Conservation (phyloP, 176 grass and related monocot genomes). For the Carex littledalei region DNA sequence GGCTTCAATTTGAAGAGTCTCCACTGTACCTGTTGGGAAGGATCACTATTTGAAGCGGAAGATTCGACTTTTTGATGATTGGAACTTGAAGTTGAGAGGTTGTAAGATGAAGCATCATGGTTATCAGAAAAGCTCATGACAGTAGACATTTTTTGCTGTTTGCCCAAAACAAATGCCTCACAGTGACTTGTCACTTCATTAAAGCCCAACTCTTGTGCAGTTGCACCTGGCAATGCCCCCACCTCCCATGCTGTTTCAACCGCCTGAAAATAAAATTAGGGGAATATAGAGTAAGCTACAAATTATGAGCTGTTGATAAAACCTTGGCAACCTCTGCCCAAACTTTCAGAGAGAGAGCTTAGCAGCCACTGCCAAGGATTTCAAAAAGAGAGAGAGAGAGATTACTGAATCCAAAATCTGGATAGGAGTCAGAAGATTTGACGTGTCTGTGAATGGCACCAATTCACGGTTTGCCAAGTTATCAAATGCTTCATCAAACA, state of each 20-base stretch:
- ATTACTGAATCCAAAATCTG: conserved; percentile 91
- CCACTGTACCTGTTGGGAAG: conserved; percentile 23
- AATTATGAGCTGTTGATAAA: background rate
- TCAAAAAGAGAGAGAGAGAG: background rate
- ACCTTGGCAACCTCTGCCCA: background rate
- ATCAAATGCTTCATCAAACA: conserved; percentile 71
- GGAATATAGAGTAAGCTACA: background rate
- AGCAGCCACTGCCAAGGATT: background rate
- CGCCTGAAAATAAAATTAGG: conserved; percentile 22
- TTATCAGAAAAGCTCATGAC: conserved; percentile 57
- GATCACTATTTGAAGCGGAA: background rate
- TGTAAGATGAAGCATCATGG: conserved; percentile 12
- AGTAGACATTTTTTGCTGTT: conserved; percentile 85
- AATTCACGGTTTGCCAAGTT: conserved; percentile 33
- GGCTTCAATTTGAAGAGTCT: background rate
- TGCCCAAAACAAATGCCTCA: conserved; percentile 70
- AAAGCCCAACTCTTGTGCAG: conserved; percentile 26
- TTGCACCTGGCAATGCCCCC: conserved; percentile 28
- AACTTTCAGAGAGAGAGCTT: background rate
- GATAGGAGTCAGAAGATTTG: conserved; percentile 73
- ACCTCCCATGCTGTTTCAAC: conserved; percentile 31
- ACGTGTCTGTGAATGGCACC: conserved; percentile 24
- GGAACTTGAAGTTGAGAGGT: background rate
- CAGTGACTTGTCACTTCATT: conserved; percentile 39
- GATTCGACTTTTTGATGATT: conserved; percentile 18